Evolutionary conservation across 441 rosid species (phyloP), one percentile per base, ranked within the genome.

Genomic region (Bruguiera hainesii): DNA sequence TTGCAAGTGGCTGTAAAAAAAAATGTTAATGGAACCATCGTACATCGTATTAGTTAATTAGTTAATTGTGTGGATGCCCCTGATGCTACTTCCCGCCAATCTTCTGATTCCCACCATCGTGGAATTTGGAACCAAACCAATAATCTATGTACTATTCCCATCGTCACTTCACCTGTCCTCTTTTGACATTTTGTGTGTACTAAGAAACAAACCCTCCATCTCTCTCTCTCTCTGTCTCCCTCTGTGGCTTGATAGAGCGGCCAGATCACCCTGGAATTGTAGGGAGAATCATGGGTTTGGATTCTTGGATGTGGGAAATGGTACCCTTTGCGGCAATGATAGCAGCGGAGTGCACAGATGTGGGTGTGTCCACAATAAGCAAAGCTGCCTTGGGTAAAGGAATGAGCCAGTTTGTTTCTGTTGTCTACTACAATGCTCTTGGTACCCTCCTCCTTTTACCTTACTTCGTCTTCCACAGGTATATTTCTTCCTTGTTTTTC

Each of bases 261-360:
- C 3, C 46, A 37, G 46, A 37, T 10, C 18, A 42, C 21, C 57
- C 57, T 9, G 57, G 57, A 53, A 53, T 53, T 53, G 23, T 1
- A 10, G 20, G 11, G 21, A 25, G 31, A 56, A 37, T 73, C 15
- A 76, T 78, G 84, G 72, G 19, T 56, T 29, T 66, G 53, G 23
- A 56, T 55, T 68, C 77, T 65, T 69, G 60, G 71, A 7, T 72
- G 15, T 66, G 71, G 81, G 62, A 52, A 11, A 61, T 71, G 20
- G 42, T 61, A 9, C 81, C 83, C 1, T 81, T 86, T 73, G 71
- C 75, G 28, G 88, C 79, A 7, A 78, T 84, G 87, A 37, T 84
- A 7, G 31, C 81, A n/a, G 77, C 81, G 71, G 91, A 82, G 50
- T 86, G 78, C 70, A 69, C 76, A 8, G 82, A 84, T 73, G 84